Conservation (phyloP, 129 eudicot genomes). For the Lactuca saligna region DNA sequence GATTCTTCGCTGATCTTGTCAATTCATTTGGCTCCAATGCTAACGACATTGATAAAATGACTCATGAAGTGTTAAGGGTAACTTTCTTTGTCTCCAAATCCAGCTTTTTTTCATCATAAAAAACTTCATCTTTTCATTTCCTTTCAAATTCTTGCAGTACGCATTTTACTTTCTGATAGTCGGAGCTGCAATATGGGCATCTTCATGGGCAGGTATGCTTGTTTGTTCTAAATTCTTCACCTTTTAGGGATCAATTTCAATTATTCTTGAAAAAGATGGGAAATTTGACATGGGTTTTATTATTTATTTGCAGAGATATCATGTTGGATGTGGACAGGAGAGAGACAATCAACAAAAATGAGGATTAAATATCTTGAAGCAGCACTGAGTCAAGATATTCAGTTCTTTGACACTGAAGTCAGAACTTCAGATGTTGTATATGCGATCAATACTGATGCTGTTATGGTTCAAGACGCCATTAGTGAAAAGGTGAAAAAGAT, state of each 20-base stretch:
- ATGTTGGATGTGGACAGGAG: constrained; percentile 99
- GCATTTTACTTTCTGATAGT: constrained; percentile 98
- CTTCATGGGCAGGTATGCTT: constrained; percentile 95
- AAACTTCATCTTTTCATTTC: constrained; percentile 4
- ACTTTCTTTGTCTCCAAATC: not conserved
- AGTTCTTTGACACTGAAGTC: constrained; percentile 88
- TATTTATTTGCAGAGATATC: constrained; percentile 72
- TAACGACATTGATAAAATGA: constrained; percentile 86
- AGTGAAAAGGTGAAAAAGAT: constrained; percentile 83
- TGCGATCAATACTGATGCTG: constrained; percentile 97
- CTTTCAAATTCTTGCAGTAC: constrained; percentile 54
- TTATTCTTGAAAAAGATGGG: not conserved
- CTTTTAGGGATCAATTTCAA: not conserved
- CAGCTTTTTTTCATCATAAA: not conserved
- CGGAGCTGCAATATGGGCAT: constrained; percentile 99
- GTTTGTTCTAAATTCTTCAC: not conserved
- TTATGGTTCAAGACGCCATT: constrained; percentile 97
- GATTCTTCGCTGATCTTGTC: constrained; percentile 90
- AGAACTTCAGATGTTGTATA: constrained; percentile 94
- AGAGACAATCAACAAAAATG: constrained; percentile 93
- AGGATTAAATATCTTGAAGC: constrained; percentile 91
- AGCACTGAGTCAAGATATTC: constrained; percentile 91
- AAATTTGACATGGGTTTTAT: constrained; percentile 11
- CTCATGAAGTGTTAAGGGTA: constrained; percentile 75
- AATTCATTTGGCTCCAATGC: constrained; percentile 93